Evolutionary conservation across 345 rosid species (phyloP).

Genomic region (Noccaea caerulescens): DNA sequence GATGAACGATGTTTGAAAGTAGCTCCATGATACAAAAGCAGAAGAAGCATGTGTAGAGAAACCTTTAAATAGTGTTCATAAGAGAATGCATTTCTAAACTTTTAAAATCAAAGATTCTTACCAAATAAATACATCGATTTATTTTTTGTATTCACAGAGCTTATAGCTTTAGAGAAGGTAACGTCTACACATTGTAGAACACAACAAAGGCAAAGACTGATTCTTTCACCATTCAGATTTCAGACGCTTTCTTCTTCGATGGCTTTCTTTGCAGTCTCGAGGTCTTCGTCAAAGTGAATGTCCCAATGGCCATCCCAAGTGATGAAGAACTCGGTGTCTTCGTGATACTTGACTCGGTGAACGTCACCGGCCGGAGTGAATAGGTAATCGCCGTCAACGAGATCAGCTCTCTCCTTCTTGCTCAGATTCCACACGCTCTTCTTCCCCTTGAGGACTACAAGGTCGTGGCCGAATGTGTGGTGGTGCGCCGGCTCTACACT

Average conservation of each 20-base stretch:
- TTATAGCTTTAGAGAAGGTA: neutral
- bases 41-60: slow-evolving; percentile 23
- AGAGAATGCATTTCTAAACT: slow-evolving; percentile 14
- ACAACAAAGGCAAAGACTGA: neutral
- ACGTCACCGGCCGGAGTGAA: slow-evolving; percentile 85
- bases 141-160: neutral
- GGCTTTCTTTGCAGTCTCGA: slow-evolving; percentile 61
- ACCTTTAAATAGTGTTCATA: slow-evolving; percentile 24
- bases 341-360: slow-evolving; percentile 82
- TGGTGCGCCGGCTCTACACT: slow-evolving; percentile 95
- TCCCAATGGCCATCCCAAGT: slow-evolving; percentile 98
- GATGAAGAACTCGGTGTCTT: slow-evolving; percentile 87
- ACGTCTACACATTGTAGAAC: neutral
- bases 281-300: slow-evolving; percentile 79
- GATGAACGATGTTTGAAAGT: slow-evolving; percentile 2
- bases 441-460: slow-evolving; percentile 72
- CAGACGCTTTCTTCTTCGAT: slow-evolving; percentile 39
- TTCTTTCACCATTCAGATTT: neutral
- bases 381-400: slow-evolving; percentile 71
- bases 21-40: slow-evolving; percentile 12
- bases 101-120: slow-evolving; percentile 25
- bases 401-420: slow-evolving; percentile 67
- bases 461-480: slow-evolving; percentile 85
- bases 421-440: slow-evolving; percentile 86
- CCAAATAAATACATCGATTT: neutral